A percentile compares a stretch with the other conserved stretches of the same genome.
These are phyloP conservation scores for Xerocomellus chrysenteron DNA, from an alignment of 768 basidiomycete species.

Conservation along the genomic window DNA sequence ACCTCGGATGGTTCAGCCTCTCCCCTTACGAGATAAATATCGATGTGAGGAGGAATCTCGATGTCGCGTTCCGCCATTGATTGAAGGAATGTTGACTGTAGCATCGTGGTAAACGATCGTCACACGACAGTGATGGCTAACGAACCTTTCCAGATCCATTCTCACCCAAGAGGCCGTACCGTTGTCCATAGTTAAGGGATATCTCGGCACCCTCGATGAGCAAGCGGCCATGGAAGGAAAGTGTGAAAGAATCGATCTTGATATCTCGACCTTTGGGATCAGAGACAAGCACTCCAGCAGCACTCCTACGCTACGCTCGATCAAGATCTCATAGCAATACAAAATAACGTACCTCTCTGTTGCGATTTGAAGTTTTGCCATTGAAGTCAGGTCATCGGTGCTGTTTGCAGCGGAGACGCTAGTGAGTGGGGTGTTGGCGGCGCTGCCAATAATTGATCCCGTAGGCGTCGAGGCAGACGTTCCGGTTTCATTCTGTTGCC, in stretches of 20 bases:
- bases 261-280: slow-evolving; percentile 93
- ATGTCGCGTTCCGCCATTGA: slow-evolving; percentile 96
- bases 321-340: neutral
- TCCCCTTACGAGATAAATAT: slow-evolving; percentile 95
- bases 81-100: slow-evolving; percentile 91
- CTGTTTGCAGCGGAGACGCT: slow-evolving; percentile 77
- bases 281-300: slow-evolving; percentile 89
- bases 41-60: slow-evolving; percentile 90
- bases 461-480: slow-evolving; percentile 60
- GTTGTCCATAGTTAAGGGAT: slow-evolving; percentile 83
- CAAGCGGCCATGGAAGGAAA: slow-evolving; percentile 95
- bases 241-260: slow-evolving; percentile 93
- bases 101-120: slow-evolving; percentile 6
- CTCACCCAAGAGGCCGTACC: slow-evolving; percentile 94
- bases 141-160: slow-evolving; percentile 98
- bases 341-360: slow-evolving; percentile 71
- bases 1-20: slow-evolving; percentile 94
- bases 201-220: slow-evolving; percentile 67
- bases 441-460: slow-evolving; percentile 63
- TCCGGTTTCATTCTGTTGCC: slow-evolving; percentile 42
- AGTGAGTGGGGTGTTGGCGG: slow-evolving; percentile 77
- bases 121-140: slow-evolving; percentile 11
- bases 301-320: slow-evolving; percentile 55
- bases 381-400: slow-evolving; percentile 74
- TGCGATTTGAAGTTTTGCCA: slow-evolving; percentile 87